Evolutionary conservation across 169 alveolate genomes (phyloP), one percentile per base, ranked within the genome.

Genomic region (Eimeria maxima): DNA sequence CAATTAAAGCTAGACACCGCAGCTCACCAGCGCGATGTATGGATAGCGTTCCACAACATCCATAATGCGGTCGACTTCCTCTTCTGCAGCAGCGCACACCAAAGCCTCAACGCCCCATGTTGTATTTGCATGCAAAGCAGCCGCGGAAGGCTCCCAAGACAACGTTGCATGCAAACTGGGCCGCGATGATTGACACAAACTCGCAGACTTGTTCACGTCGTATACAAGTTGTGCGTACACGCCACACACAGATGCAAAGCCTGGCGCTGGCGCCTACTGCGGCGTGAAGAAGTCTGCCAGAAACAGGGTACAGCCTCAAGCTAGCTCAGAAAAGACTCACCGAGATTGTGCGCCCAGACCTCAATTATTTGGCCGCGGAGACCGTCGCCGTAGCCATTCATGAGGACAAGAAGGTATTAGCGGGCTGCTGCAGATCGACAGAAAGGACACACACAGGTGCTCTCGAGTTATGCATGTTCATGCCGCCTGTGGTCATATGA

Each of bases 1-100:
- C 60, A 1, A 7, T 11, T 18, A 45, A 50, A 69, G 27, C 45
- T 29, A 7, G n/a, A 50, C 47, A 50, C 42, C 14, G 22, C 6
- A 20, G 44, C 96, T 95, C 53, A 95, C 98, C 74, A 98, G 98
- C 45, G 99, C 98, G 71, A 98, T 99, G 96, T 98, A 98, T 91
- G 98, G 99, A 96, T 96, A 98, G 47, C 94, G 98, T 91, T 98
- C 99, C 90, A 98, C 98, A n/a, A 98, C 97, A 95, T 98, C 99
- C 65, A 99, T 95, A 65, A 98, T 98, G 96, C 97, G 97, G 95
- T 97, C 98, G 96, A 98, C 98, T 83, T 98, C 99, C 97, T 98
- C 99, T 96, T 98, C 99, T 97, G 96, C 93, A 93, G 45, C 47
- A 24, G 47, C 20, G 50, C 2, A 33, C n/a, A 42, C 18, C 16